Conservation (phyloP, 805 yeast species). For the Candida parachauliodes region DNA sequence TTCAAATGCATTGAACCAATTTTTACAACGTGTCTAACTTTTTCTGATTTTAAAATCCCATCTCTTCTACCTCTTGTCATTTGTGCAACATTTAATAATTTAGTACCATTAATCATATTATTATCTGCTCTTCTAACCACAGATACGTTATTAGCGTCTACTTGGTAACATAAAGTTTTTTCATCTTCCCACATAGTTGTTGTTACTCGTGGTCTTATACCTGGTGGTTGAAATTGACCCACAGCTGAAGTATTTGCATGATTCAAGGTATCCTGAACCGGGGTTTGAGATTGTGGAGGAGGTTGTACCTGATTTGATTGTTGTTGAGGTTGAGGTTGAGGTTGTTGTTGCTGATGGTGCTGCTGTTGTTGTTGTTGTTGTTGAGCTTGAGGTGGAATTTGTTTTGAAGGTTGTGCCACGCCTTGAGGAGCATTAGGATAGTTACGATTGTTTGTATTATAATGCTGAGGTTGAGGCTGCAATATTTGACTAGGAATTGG, state of each 20-base stretch:
- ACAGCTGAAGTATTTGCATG: conserved; percentile 24
- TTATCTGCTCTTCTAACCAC: conserved; percentile 84
- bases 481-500: conserved; percentile 23
- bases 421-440: conserved; percentile 8
- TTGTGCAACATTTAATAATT: conserved; percentile 75
- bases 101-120: conserved; percentile 83
- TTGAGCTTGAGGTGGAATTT: conserved; percentile 5
- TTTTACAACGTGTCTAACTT: conserved; percentile 74
- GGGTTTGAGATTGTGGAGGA: conserved; percentile 8
- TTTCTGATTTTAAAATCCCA: conserved; percentile 76
- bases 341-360: no score
- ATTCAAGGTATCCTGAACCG: conserved; percentile 18
- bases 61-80: conserved; percentile 87
- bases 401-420: conserved; percentile 8
- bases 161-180: conserved; percentile 79
- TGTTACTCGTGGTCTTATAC: conserved; percentile 61
- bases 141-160: conserved; percentile 74
- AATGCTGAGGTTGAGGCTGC: conserved; percentile 19
- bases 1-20: conserved; percentile 85
- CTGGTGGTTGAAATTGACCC: conserved; percentile 46
- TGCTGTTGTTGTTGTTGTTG: no score
- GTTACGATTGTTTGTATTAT: conserved; percentile 14
- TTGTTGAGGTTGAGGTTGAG: conserved; percentile 4
- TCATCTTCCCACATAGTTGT: conserved; percentile 93
- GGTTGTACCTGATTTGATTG: conserved; percentile 7